Percentiles rank a stretch among this genome's conserved stretches.
Evolutionary conservation across 208 protist species (phyloP).

Genomic region (Trypanosoma rangeli): DNA sequence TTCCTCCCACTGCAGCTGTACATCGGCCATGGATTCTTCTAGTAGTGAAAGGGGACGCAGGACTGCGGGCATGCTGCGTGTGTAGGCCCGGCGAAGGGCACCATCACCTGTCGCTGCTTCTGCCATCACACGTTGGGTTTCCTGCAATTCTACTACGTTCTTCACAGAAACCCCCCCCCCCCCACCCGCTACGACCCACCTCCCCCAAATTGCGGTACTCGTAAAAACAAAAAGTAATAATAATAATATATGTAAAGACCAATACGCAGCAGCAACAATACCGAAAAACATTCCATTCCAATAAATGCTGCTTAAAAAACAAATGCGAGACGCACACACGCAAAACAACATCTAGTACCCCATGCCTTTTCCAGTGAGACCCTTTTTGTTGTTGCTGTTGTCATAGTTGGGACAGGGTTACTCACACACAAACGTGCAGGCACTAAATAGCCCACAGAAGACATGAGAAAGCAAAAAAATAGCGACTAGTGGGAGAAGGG

Average conservation of each 20-base stretch:
- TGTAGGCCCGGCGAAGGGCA: slow-evolving; percentile 49
- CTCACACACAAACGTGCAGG: neutral
- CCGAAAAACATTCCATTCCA: neutral
- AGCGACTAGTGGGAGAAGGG: too few relatives aligned
- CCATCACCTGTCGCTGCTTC: neutral
- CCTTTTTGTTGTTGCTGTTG: too few relatives aligned
- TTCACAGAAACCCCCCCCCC: neutral
- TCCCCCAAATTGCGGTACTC: neutral
- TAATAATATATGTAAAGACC: slow-evolving; percentile 14
- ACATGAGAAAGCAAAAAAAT: too few relatives aligned
- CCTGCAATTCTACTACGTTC: too few relatives aligned
- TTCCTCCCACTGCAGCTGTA: slow-evolving; percentile 41
- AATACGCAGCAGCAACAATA: too few relatives aligned
- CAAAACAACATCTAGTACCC: neutral
- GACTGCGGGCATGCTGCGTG: slow-evolving; percentile 48
- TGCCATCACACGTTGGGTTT: neutral
- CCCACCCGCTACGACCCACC: neutral
- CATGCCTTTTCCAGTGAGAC: neutral
- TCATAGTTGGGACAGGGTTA: neutral
- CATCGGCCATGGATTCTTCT: slow-evolving; percentile 52
- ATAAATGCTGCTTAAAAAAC: neutral
- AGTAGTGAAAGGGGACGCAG: slow-evolving; percentile 44
- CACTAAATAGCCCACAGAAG: neutral
- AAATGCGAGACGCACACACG: too few relatives aligned
- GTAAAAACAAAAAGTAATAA: slow-evolving; percentile 16